These are phyloP conservation scores for Zygosaccharomyces bisporus DNA, from an alignment of 805 yeast species.

Conservation along the genomic window DNA sequence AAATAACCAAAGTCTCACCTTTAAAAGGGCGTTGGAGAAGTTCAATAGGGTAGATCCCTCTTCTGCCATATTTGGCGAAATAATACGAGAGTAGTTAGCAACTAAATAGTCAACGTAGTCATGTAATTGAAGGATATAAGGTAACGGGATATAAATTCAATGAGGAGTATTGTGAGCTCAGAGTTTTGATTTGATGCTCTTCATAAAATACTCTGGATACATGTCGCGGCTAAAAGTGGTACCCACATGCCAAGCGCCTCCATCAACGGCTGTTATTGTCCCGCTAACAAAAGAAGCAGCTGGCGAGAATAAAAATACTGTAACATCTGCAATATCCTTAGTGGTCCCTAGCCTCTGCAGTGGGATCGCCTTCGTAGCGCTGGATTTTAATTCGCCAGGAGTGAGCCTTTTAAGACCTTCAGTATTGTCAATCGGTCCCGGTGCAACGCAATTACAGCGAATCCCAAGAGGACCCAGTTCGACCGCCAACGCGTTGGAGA, in stretches of 20 bases:
- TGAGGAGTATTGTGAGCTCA: slow-evolving; percentile 17
- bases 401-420: slow-evolving; percentile 76
- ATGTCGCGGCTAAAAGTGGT: slow-evolving; percentile 34
- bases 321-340: slow-evolving; percentile 80
- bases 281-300: slow-evolving; percentile 81
- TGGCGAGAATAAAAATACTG: slow-evolving; percentile 77
- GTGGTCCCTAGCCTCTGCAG: slow-evolving; percentile 66
- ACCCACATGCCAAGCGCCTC: slow-evolving; percentile 86
- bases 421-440: slow-evolving; percentile 84
- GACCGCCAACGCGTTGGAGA: slow-evolving; percentile 78
- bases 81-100: slow-evolving; percentile 12
- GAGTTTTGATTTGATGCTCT: slow-evolving; percentile 39
- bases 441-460: slow-evolving; percentile 81
- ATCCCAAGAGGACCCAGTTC: slow-evolving; percentile 90
- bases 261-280: slow-evolving; percentile 77
- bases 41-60: slow-evolving; percentile 20
- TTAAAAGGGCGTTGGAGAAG: slow-evolving; percentile 20
- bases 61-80: slow-evolving; percentile 17
- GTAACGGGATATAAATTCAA: too few relatives aligned
- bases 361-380: slow-evolving; percentile 45
- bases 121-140: slow-evolving; percentile 3
- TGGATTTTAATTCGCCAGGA: slow-evolving; percentile 38
- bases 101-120: not conserved
- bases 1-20: slow-evolving; percentile 15
- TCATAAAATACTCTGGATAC: slow-evolving; percentile 44